phyloP scores from a whole-genome alignment of 495 filamentous ascomycete genomes.

The Trypethelium eluteriae region DNA sequence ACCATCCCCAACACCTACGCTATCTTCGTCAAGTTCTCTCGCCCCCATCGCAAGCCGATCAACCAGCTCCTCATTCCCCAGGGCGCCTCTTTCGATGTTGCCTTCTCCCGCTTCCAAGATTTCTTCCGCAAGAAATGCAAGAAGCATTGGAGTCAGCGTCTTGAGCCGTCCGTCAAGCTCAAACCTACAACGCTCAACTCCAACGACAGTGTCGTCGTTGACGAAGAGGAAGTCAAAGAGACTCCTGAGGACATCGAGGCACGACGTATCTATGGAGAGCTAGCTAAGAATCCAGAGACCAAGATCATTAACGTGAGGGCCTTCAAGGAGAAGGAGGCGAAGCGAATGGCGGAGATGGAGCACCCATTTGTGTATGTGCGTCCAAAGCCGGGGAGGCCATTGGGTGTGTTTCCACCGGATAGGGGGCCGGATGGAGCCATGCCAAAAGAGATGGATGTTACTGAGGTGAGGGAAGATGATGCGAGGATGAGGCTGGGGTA shows the following conservation, averaged over 20 bases:
- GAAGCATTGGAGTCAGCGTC: neutral
- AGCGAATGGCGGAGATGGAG: neutral
- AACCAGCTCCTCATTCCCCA: conserved; percentile 25
- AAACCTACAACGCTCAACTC: neutral
- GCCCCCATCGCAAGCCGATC: conserved; percentile 18
- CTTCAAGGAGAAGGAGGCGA: neutral
- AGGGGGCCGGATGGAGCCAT: neutral
- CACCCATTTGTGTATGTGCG: conserved; percentile 21
- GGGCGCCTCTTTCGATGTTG: conserved; percentile 21
- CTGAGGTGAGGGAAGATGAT: neutral
- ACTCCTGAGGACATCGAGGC: conserved; percentile 62
- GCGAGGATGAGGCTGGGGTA: neutral
- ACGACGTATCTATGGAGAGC: neutral
- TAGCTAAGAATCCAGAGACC: neutral
- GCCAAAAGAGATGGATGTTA: neutral
- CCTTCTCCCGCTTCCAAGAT: conserved; percentile 28
- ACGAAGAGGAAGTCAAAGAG: conserved; percentile 87
- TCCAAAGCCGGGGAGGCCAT: conserved; percentile 14
- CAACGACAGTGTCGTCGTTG: neutral
- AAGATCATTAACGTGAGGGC: neutral
- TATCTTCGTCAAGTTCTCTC: conserved; percentile 25
- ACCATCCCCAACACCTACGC: conserved; percentile 42
- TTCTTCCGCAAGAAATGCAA: conserved; percentile 25
- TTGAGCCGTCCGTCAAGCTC: neutral
- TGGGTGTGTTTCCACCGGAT: conserved; percentile 16